Evolutionary conservation across 192 early-diverging fungal genomes (phyloP), one percentile per base, ranked within the genome.

Genomic region (Entomortierella lignicola): DNA sequence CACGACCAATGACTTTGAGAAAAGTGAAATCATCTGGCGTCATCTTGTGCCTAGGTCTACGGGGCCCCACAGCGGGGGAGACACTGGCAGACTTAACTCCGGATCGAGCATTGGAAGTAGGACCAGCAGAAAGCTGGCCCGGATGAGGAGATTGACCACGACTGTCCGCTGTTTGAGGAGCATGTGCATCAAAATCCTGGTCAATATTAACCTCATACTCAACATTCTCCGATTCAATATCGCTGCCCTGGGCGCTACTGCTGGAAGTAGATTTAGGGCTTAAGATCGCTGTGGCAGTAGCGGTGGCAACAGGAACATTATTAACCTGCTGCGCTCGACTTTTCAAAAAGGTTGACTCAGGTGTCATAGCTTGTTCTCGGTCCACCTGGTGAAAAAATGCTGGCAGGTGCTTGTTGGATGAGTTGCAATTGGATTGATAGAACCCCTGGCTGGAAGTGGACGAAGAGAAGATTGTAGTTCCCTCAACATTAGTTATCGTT

Each of bases 1-100:
- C 86, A 55, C 82, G 68, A 2, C 86, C 86, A 58, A 87, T 74
- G 13, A 87, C 65, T 48, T 87, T 87, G 37, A 87, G 58, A 68
- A 77, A 67, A 56, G 84, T 82, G 80, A 87, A 87, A 52, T 87
- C 86, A 56, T 81, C 82, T 52, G 80, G 68, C 23, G 67, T 60
- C 51, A 87, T 82, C 56, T 85, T 87, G 51, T 81, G 66, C 30
- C 56, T 67, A 23, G 75, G 75, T 47, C 67, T 61, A 37, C 75
- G 75, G n/a, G 75, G 75, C 1, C 75, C 75, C 10, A 52, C 57
- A 25, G 32, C 44, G 42, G 75, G 75, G 17, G 75, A 79, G 4
- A 56, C 52, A 11, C 44, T 52, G 11, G 55, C 56, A 29, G 48
- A 37, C 17, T 53, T 65, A 29, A 10, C 54, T 11, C 54, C 69